A percentile compares a stretch with the other conserved stretches of the same genome.
phyloP scores from a whole-genome alignment of 148 eudicot genomes.

The Rhododendron ovatum region DNA sequence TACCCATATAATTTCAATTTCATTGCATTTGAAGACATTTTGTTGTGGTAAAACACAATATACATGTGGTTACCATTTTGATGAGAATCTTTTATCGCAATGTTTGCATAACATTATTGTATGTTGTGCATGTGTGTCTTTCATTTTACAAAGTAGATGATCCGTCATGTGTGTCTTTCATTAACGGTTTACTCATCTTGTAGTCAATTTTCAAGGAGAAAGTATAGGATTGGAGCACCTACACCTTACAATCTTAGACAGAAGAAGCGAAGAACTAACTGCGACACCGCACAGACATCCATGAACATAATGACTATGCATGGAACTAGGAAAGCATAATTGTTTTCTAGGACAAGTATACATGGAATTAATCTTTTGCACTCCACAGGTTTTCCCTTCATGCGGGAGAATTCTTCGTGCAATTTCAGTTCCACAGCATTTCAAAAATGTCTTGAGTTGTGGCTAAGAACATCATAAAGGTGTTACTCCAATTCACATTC shows the following conservation, averaged over 20 bases:
- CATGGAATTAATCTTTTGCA: background rate
- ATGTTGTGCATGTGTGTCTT: too few relatives aligned
- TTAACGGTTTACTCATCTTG: too few relatives aligned
- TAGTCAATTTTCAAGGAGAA: background rate
- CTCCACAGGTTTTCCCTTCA: background rate
- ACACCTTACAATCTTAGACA: background rate
- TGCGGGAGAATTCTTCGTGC: background rate
- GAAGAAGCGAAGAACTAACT: background rate
- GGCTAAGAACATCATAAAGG: background rate
- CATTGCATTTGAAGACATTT: background rate
- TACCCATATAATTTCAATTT: background rate
- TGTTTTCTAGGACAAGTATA: background rate
- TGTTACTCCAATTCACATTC: background rate
- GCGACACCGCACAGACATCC: background rate
- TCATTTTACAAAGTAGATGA: too few relatives aligned
- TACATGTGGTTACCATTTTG: background rate
- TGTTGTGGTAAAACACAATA: background rate
- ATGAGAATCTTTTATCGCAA: background rate
- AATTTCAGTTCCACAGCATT: background rate
- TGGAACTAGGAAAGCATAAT: background rate
- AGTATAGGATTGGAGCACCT: background rate
- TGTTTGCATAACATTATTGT: too few relatives aligned
- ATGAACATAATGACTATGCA: background rate
- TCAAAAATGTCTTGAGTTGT: background rate
- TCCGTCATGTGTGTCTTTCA: too few relatives aligned